Conservation (phyloP, 2,329 filamentous ascomycete genomes). For the Neoascochyta sp. region DNA sequence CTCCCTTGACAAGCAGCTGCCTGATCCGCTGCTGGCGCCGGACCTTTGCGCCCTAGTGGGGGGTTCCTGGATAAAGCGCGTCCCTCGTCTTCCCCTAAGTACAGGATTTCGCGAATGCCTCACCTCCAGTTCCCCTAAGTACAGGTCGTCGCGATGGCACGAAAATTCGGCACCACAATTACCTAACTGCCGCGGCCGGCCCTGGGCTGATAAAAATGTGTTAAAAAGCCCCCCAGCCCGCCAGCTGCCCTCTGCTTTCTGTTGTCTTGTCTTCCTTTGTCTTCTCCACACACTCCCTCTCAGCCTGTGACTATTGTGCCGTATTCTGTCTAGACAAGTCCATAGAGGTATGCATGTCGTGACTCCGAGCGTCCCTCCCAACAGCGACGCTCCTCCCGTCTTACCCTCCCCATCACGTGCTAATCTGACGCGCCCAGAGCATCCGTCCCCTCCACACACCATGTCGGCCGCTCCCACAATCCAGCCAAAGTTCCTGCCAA, state of each 20-base stretch:
- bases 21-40: slow-evolving; percentile 19
- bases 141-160: slow-evolving; percentile 27
- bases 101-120: slow-evolving; percentile 20
- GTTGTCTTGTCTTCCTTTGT: no score
- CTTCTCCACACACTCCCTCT: no score
- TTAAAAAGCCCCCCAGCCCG: slow-evolving; percentile 23
- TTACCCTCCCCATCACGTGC: no score
- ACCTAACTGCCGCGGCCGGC: slow-evolving; percentile 33
- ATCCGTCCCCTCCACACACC: slow-evolving; percentile 7
- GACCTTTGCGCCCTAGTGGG: slow-evolving; percentile 30
- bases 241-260: slow-evolving; percentile 13
- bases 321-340: no score
- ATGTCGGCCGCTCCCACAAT: slow-evolving; percentile 59
- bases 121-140: slow-evolving; percentile 30
- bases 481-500: slow-evolving; percentile 71
- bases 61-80: slow-evolving; percentile 24
- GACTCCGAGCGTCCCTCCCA: no score
- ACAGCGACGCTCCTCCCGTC: no score
- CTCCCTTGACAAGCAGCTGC: slow-evolving; percentile 10
- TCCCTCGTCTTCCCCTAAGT: slow-evolving; percentile 30
- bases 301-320: no score
- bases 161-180: slow-evolving; percentile 28
- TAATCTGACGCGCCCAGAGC: no score
- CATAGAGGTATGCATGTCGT: no score
- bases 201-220: slow-evolving; percentile 21